Conservation (phyloP, 2,329 filamentous ascomycete species). For the Neofusicoccum sp. region DNA sequence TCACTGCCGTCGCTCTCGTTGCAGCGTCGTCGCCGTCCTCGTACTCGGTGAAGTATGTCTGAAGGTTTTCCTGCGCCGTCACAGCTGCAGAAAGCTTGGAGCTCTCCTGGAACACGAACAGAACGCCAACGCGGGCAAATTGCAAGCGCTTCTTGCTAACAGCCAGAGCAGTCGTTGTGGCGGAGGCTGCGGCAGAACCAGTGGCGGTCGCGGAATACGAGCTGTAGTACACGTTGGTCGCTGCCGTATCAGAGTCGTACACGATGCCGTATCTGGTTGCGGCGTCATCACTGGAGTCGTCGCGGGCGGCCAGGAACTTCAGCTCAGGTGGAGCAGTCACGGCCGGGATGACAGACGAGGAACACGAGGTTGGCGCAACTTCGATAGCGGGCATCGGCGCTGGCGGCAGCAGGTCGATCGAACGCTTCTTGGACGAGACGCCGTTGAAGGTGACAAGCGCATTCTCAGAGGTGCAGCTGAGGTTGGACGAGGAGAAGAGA, state of each 20-base stretch:
- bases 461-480: constrained; percentile 85
- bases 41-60: constrained; percentile 40
- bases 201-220: constrained; percentile 24
- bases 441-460: constrained; percentile 82
- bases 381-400: constrained; percentile 3
- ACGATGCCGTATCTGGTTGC: constrained; percentile 38
- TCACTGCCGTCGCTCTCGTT: constrained; percentile 27
- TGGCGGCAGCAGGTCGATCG: constrained; percentile 3
- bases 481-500: constrained; percentile 72
- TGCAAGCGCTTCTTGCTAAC: constrained; percentile 34
- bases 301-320: constrained; percentile 8
- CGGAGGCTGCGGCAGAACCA: constrained; percentile 26
- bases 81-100: constrained; percentile 43
- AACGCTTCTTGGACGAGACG: constrained; percentile 27
- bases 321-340: constrained; percentile 10
- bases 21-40: constrained; percentile 32
- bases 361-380: background rate
- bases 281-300: constrained; percentile 23
- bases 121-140: constrained; percentile 50
- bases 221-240: constrained; percentile 21
- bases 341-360: background rate
- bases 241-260: constrained; percentile 26
- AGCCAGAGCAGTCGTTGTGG: constrained; percentile 17
- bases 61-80: constrained; percentile 47
- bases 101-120: constrained; percentile 48